Percentiles rank a stretch among this genome's conserved stretches.
phyloP scores from a whole-genome alignment of 2,329 filamentous ascomycete genomes.

The Diaporthe sp. region DNA sequence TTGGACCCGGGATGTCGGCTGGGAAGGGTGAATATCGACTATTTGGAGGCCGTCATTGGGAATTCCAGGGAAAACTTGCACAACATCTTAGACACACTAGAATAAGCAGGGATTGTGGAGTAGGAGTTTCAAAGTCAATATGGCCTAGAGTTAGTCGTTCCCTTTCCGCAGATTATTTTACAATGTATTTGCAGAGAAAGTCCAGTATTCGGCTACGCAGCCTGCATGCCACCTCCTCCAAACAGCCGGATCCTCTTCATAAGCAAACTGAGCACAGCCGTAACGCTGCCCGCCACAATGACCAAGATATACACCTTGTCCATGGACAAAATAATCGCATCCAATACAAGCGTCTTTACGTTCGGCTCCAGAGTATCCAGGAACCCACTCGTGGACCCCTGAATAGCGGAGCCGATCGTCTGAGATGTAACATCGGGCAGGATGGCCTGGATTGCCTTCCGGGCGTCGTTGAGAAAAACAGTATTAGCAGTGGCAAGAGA shows the following conservation, averaged over 20 bases:
- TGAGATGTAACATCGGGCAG: slow-evolving; percentile 17
- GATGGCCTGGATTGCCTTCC: neutral
- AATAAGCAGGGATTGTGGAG: neutral
- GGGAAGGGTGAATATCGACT: slow-evolving; percentile 15
- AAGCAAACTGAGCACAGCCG: slow-evolving; percentile 3
- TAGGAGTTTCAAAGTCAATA: too few species aligned
- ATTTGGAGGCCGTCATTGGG: neutral
- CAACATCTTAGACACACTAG: neutral
- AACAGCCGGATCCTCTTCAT: slow-evolving; percentile 20
- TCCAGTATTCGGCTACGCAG: neutral
- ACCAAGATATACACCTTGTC: neutral
- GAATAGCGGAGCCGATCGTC: slow-evolving; percentile 23
- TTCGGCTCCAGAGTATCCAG: slow-evolving; percentile 25
- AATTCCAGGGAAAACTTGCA: neutral
- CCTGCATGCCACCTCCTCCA: neutral
- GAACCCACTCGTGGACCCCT: slow-evolving; percentile 26
- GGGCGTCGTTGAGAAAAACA: slow-evolving; percentile 43
- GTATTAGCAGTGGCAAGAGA: slow-evolving; percentile 40
- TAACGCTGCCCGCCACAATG: neutral
- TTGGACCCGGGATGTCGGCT: slow-evolving; percentile 17
- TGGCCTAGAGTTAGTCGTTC: neutral
- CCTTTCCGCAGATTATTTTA: neutral
- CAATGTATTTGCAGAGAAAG: too few species aligned
- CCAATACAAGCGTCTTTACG: neutral
- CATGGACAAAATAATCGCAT: slow-evolving; percentile 5